Percentiles rank a stretch among this genome's conserved stretches.
Conservation (phyloP, 2,329 filamentous ascomycete genomes). For the Diplocarpon mali region DNA sequence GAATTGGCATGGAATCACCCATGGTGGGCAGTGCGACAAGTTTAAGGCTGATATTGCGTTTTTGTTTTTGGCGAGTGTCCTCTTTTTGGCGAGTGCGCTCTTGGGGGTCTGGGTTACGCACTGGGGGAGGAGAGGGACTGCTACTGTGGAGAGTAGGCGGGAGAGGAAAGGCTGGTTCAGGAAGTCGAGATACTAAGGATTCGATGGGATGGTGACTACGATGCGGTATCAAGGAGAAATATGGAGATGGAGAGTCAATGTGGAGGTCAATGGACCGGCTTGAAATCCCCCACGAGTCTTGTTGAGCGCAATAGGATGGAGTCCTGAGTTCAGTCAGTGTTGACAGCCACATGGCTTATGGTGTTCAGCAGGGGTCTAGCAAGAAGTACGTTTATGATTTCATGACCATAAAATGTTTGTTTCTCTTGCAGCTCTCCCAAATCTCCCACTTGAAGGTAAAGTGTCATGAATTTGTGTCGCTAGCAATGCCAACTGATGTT, state of each 20-base stretch:
- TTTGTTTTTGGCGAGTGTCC: slow-evolving; percentile 16
- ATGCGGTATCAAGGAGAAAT: background rate
- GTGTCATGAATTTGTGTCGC: too few species aligned
- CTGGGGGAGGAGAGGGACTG: background rate
- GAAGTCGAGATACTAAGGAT: background rate
- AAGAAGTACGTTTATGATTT: too few species aligned
- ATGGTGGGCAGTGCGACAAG: slow-evolving; percentile 55
- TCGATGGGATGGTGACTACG: background rate
- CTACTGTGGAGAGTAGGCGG: background rate
- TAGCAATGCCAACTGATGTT: too few species aligned
- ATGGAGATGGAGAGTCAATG: too few species aligned
- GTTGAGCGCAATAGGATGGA: background rate
- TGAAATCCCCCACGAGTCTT: slow-evolving; percentile 1
- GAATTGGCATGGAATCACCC: slow-evolving; percentile 77
- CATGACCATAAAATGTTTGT: too few species aligned
- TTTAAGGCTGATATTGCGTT: slow-evolving; percentile 47
- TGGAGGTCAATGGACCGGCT: background rate
- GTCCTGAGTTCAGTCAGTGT: too few species aligned
- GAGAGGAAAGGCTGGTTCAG: slow-evolving; percentile 9
- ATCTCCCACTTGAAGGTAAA: too few species aligned
- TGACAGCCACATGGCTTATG: too few species aligned
- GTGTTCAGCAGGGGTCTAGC: too few species aligned
- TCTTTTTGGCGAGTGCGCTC: slow-evolving; percentile 17
- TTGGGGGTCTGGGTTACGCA: slow-evolving; percentile 11
- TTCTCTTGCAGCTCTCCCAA: too few species aligned